These are phyloP conservation scores for Lasiodiplodia gonubiensis DNA, from an alignment of 2,329 filamentous ascomycete genomes.

Conservation along the genomic window DNA sequence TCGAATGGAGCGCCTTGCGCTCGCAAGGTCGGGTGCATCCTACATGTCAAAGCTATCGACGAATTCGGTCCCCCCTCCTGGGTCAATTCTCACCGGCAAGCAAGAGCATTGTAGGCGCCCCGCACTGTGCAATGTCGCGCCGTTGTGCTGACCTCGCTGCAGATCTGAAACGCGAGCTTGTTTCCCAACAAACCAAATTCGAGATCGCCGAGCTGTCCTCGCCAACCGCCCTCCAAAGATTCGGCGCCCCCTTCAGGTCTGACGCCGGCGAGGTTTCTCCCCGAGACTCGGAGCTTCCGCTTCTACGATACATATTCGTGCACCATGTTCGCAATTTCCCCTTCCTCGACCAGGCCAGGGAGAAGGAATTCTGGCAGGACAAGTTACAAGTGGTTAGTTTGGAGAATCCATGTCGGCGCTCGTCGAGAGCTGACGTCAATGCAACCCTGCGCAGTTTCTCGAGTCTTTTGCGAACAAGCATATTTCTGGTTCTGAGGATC, in stretches of 20 bases:
- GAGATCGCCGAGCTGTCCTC: slow-evolving; percentile 95
- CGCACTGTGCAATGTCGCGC: neutral
- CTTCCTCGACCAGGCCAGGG: slow-evolving; percentile 92
- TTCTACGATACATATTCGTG: slow-evolving; percentile 95
- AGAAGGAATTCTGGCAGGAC: slow-evolving; percentile 99
- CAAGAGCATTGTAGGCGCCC: slow-evolving; percentile 86
- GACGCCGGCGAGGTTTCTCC: slow-evolving; percentile 92
- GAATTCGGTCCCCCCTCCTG: slow-evolving; percentile 57
- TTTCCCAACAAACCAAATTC: slow-evolving; percentile 84
- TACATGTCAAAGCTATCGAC: slow-evolving; percentile 44
- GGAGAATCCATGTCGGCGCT: slow-evolving; percentile 14
- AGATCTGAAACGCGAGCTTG: slow-evolving; percentile 96
- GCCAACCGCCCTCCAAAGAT: slow-evolving; percentile 90
- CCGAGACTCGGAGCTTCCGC: slow-evolving; percentile 89
- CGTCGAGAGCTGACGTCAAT: neutral
- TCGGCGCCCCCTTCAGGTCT: slow-evolving; percentile 93
- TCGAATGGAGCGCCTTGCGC: slow-evolving; percentile 10
- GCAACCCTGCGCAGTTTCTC: slow-evolving; percentile 70
- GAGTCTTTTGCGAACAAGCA: slow-evolving; percentile 97
- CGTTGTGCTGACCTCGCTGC: slow-evolving; percentile 23
- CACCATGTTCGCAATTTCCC: slow-evolving; percentile 98
- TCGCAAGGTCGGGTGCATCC: slow-evolving; percentile 23
- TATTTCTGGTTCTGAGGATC: slow-evolving; percentile 95
- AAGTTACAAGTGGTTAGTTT: slow-evolving; percentile 86
- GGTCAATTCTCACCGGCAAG: slow-evolving; percentile 81